Percentiles rank a stretch among this genome's conserved stretches.
These are phyloP conservation scores for Collybiopsis luxurians DNA, from an alignment of 768 basidiomycete species.

Conservation along the genomic window DNA sequence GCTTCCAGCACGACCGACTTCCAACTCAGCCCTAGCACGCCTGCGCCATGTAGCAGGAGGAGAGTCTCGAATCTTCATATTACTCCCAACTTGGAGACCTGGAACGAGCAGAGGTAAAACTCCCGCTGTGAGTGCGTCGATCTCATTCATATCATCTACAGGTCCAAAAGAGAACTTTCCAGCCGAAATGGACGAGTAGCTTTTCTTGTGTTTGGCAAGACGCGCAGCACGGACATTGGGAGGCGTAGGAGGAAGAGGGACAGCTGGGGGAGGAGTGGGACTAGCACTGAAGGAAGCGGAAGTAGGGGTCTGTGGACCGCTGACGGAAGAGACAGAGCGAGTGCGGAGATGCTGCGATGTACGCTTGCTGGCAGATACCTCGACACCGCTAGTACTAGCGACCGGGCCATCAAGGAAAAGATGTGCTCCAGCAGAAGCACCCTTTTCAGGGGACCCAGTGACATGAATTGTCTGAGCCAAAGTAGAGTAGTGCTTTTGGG, in stretches of 20 bases:
- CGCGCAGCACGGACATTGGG: constrained; percentile 59
- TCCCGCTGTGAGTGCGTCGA: constrained; percentile 68
- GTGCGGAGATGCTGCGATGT: constrained; percentile 54
- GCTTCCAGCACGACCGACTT: neutral
- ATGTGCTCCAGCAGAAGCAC: constrained; percentile 28
- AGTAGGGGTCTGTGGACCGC: constrained; percentile 34
- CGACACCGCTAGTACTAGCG: constrained; percentile 38
- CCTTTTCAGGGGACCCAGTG: constrained; percentile 43
- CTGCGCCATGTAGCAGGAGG: constrained; percentile 36
- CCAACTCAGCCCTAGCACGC: neutral
- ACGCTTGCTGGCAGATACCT: constrained; percentile 23
- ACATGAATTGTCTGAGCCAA: constrained; percentile 65
- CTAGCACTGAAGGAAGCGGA: constrained; percentile 37
- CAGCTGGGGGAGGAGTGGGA: constrained; percentile 55
- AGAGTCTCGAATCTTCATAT: constrained; percentile 52
- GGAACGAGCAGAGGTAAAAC: constrained; percentile 67
- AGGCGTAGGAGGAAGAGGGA: constrained; percentile 75
- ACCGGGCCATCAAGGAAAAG: constrained; percentile 29
- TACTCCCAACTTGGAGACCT: constrained; percentile 55
- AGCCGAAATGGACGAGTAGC: constrained; percentile 62
- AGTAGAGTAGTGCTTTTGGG: constrained; percentile 70
- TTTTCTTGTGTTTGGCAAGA: constrained; percentile 59
- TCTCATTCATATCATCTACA: constrained; percentile 59
- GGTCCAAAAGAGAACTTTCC: constrained; percentile 57
- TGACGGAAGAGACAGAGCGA: constrained; percentile 55